phyloP scores from a whole-genome alignment of 352 stramenopile species.

The Thalassiosira mediterranea region DNA sequence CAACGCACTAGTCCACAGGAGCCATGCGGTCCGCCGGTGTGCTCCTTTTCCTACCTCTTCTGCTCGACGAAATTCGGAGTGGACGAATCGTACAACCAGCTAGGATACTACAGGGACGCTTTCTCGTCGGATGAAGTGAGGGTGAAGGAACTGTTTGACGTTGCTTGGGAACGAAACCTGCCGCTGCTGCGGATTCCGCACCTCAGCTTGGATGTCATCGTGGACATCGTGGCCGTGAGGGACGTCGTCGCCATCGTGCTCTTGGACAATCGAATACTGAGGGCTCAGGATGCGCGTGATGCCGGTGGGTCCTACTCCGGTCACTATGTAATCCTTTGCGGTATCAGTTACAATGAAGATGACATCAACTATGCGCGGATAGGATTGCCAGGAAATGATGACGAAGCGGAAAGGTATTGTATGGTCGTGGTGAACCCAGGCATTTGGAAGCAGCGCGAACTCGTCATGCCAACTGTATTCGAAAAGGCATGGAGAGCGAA shows the following conservation, averaged over 20 bases:
- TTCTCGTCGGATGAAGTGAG: conserved; percentile 64
- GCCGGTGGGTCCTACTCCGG: conserved; percentile 53
- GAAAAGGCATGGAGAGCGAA: conserved; percentile 68
- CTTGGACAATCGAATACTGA: conserved; percentile 61
- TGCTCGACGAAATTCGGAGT: conserved; percentile 70
- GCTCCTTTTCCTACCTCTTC: conserved; percentile 54
- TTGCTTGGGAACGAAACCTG: conserved; percentile 27
- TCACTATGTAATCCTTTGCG: conserved; percentile 78
- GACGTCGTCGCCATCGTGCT: conserved; percentile 73
- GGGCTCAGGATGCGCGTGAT: conserved; percentile 1
- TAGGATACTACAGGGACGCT: conserved; percentile 72
- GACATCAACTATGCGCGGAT: conserved; percentile 37
- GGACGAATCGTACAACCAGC: conserved; percentile 56
- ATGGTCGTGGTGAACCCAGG: conserved; percentile 73
- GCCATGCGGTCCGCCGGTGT: neutral
- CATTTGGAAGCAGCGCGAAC: conserved; percentile 41
- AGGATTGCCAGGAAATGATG: conserved; percentile 19
- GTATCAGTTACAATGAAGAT: conserved; percentile 52
- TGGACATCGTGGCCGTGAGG: conserved; percentile 51
- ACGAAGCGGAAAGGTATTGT: conserved; percentile 38
- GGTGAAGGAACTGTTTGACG: conserved; percentile 56
- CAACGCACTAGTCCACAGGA: conserved; percentile 1
- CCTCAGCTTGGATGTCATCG: conserved; percentile 46
- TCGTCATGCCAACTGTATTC: conserved; percentile 56
- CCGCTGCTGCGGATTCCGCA: conserved; percentile 37